phyloP scores from a whole-genome alignment of 768 basidiomycete genomes.

The Suillus bovinus region DNA sequence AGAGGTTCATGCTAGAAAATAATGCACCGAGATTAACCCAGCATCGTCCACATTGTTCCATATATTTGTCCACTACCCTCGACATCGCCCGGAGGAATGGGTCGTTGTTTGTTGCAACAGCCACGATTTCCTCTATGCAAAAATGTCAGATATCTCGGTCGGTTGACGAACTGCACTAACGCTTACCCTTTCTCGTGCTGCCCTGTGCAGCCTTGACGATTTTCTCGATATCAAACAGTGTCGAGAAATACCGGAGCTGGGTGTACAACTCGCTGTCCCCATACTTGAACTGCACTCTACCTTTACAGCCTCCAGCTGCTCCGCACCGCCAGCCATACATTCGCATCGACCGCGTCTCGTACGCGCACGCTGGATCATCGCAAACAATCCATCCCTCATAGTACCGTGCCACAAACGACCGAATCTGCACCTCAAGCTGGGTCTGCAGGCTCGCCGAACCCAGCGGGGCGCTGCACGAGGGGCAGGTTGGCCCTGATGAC shows the following conservation, averaged over 20 bases:
- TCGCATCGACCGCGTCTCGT: constrained; percentile 90
- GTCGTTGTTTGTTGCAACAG: constrained; percentile 50
- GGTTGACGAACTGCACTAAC: not conserved
- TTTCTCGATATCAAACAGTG: constrained; percentile 75
- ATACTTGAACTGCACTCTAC: constrained; percentile 52
- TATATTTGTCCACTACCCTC: constrained; percentile 68
- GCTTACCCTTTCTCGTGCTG: constrained; percentile 41
- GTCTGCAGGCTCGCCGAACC: constrained; percentile 64
- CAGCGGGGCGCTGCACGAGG: constrained; percentile 57
- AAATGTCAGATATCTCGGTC: not conserved
- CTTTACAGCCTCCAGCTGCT: constrained; percentile 29
- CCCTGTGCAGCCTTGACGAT: constrained; percentile 54
- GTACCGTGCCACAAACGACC: constrained; percentile 72
- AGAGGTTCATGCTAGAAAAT: constrained; percentile 82
- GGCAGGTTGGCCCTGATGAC: constrained; percentile 68
- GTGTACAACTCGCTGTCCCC: constrained; percentile 84
- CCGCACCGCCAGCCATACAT: constrained; percentile 88
- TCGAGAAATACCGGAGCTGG: constrained; percentile 82
- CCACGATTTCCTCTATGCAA: constrained; percentile 52
- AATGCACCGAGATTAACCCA: constrained; percentile 83
- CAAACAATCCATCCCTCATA: constrained; percentile 91
- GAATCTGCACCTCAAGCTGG: constrained; percentile 88
- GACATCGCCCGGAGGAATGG: constrained; percentile 53
- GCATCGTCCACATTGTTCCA: constrained; percentile 84
- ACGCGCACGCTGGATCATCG: constrained; percentile 80